Percentiles rank a stretch among this genome's conserved stretches.
Evolutionary conservation across 2,329 filamentous ascomycete species (phyloP).

Genomic region (Botrytis porri): DNA sequence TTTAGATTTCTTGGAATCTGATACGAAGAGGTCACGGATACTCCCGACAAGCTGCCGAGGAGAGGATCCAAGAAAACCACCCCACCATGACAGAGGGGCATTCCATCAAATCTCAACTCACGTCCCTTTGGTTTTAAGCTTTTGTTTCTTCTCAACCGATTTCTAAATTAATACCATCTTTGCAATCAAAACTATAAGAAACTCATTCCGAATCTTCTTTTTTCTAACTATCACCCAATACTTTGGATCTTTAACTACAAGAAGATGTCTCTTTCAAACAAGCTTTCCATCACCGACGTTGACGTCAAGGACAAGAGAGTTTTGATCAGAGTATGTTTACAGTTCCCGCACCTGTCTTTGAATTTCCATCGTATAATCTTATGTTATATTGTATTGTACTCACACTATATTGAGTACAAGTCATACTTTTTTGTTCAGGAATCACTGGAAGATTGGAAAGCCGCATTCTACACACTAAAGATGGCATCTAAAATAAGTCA

Average conservation of each 20-base stretch:
- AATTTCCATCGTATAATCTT: neutral
- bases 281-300: slow-evolving; percentile 93
- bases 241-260: slow-evolving; percentile 9
- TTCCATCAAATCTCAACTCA: slow-evolving; percentile 21
- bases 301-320: slow-evolving; percentile 98
- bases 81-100: slow-evolving; percentile 33
- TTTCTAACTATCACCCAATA: neutral
- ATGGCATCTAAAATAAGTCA: slow-evolving; percentile 10
- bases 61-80: slow-evolving; percentile 18
- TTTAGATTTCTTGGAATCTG: neutral
- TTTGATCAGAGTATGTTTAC: slow-evolving; percentile 79
- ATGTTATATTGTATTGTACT: neutral
- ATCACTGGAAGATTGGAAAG: neutral
- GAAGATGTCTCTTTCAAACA: slow-evolving; percentile 94
- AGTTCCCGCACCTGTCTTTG: neutral
- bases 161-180: neutral
- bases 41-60: slow-evolving; percentile 14
- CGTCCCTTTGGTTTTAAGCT: slow-evolving; percentile 27
- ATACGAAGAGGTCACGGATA: slow-evolving; percentile 12
- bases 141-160: slow-evolving; percentile 17
- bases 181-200: slow-evolving; percentile 5
- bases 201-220: neutral
- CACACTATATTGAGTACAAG: no score
- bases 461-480: neutral
- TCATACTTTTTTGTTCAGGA: neutral